Percentiles rank a stretch among this genome's conserved stretches.
These are phyloP conservation scores for Trypanosoma melophagium DNA, from an alignment of 208 protist genomes.

Conservation along the genomic window DNA sequence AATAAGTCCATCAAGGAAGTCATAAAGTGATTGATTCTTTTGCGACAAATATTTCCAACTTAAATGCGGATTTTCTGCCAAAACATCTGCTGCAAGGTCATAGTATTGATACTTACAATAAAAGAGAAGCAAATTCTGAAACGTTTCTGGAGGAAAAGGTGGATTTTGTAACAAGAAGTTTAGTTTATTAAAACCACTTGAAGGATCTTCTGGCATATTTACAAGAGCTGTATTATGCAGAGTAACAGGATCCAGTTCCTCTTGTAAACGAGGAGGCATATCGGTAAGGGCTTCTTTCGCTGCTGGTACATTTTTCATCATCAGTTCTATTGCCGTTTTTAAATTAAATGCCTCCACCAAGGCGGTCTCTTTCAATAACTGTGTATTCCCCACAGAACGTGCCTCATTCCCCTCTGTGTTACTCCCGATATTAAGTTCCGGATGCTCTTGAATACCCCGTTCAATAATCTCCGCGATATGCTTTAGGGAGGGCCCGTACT, in stretches of 20 bases:
- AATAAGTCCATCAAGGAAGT: conserved; percentile 95
- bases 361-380: conserved; percentile 93
- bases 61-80: conserved; percentile 94
- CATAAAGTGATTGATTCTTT: conserved; percentile 92
- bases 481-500: conserved; percentile 93
- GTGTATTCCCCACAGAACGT: conserved; percentile 94
- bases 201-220: conserved; percentile 95
- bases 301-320: conserved; percentile 86
- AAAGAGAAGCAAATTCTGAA: conserved; percentile 96
- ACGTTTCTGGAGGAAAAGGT: conserved; percentile 96
- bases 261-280: conserved; percentile 95
- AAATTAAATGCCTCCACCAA: conserved; percentile 98
- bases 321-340: conserved; percentile 96
- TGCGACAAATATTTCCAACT: conserved; percentile 94
- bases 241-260: conserved; percentile 96
- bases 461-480: conserved; percentile 96
- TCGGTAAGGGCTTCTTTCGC: conserved; percentile 96
- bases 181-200: conserved; percentile 95
- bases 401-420: conserved; percentile 93
- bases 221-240: conserved; percentile 98
- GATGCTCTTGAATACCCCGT: conserved; percentile 93
- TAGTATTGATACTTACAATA: conserved; percentile 97
- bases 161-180: conserved; percentile 95
- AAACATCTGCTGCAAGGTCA: conserved; percentile 94
- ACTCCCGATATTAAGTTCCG: conserved; percentile 92